These are phyloP conservation scores for Achlya hypogyna DNA, from an alignment of 352 stramenopile genomes.

Conservation along the genomic window DNA sequence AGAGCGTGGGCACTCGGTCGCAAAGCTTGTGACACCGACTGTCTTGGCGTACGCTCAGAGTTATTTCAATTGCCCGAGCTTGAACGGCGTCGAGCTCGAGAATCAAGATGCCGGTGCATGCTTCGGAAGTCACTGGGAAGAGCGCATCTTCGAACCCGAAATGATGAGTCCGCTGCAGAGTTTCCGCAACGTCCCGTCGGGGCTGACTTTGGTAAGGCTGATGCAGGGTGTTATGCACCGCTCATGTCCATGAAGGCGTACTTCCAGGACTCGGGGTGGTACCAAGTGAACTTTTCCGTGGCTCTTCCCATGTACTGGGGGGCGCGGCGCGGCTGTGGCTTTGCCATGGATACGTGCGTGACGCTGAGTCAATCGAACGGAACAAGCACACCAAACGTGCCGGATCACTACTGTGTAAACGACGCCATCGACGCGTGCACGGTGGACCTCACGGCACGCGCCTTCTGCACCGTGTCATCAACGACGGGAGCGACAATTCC, in stretches of 20 bases:
- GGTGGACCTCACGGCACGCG: slow-evolving; percentile 57
- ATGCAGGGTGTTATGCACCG: no score
- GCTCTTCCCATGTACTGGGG: slow-evolving; percentile 60
- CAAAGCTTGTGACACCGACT: slow-evolving; percentile 59
- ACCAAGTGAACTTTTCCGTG: slow-evolving; percentile 42
- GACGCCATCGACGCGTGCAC: slow-evolving; percentile 57
- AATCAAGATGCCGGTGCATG: slow-evolving; percentile 55
- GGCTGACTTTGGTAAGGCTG: slow-evolving; percentile 34
- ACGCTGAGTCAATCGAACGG: neutral
- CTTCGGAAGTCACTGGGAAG: slow-evolving; percentile 75
- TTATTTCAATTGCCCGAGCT: slow-evolving; percentile 54
- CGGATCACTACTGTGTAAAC: slow-evolving; percentile 58
- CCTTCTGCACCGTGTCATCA: slow-evolving; percentile 42
- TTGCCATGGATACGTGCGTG: slow-evolving; percentile 62
- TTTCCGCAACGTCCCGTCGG: slow-evolving; percentile 62
- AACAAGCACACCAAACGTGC: slow-evolving; percentile 23
- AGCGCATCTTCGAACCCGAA: slow-evolving; percentile 72
- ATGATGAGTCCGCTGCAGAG: slow-evolving; percentile 75
- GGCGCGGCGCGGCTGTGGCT: slow-evolving; percentile 46
- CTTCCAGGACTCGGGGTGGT: slow-evolving; percentile 80
- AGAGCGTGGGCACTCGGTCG: slow-evolving; percentile 44
- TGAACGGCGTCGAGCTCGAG: slow-evolving; percentile 67
- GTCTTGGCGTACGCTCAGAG: slow-evolving; percentile 45
- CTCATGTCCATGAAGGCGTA: slow-evolving; percentile 28
- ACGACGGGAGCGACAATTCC: slow-evolving; percentile 36